These are phyloP conservation scores for Aspergillus sp. DNA, from an alignment of 2,329 filamentous ascomycete genomes.

Conservation along the genomic window DNA sequence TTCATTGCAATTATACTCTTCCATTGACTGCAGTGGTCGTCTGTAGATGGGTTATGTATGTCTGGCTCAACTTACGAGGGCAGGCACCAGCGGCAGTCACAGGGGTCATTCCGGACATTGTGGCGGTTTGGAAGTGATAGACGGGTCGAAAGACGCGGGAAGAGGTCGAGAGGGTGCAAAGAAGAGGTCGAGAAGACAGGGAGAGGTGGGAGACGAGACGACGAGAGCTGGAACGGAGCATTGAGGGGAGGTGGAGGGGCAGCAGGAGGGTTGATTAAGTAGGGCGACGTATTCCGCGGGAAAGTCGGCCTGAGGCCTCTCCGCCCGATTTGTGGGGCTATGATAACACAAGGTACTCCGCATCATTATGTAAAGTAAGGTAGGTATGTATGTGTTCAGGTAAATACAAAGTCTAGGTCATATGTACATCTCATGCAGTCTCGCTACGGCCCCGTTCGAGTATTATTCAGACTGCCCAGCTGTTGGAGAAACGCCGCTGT, in stretches of 20 bases:
- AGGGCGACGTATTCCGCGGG: constrained; percentile 18
- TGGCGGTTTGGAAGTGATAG: constrained; percentile 17
- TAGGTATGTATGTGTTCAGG: background rate
- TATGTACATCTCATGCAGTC: background rate
- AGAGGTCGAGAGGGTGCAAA: constrained; percentile 12
- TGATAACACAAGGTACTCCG: background rate
- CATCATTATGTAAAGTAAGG: background rate
- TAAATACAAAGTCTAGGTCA: background rate
- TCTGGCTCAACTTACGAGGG: constrained; percentile 39
- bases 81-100: constrained; percentile 45
- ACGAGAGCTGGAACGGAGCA: constrained; percentile 25
- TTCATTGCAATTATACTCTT: constrained; percentile 8
- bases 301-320: constrained; percentile 13
- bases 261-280: constrained; percentile 3
- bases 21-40: background rate
- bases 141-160: constrained; percentile 4
- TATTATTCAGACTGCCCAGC: constrained; percentile 29
- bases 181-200: constrained; percentile 10
- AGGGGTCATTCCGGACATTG: constrained; percentile 40
- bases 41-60: no score
- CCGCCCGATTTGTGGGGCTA: background rate
- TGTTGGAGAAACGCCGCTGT: constrained; percentile 73
- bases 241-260: constrained; percentile 15
- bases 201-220: constrained; percentile 16
- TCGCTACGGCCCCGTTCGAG: background rate